These are phyloP conservation scores for Agrocybe praecox DNA, from an alignment of 768 basidiomycete genomes.

Conservation along the genomic window DNA sequence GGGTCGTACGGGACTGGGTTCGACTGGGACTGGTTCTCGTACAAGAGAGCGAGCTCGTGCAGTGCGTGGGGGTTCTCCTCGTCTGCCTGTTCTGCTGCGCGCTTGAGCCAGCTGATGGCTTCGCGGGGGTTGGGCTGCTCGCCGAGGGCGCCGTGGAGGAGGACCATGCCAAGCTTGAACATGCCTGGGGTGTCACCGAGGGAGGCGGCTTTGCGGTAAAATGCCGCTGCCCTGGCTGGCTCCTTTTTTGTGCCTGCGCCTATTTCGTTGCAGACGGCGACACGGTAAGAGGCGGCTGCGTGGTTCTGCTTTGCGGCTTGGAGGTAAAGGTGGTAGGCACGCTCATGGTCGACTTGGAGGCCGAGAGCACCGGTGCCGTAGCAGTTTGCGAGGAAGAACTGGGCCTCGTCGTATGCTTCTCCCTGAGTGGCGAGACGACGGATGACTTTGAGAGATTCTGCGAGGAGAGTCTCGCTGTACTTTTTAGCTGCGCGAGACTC, in stretches of 20 bases:
- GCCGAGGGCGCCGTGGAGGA: slow-evolving; percentile 81
- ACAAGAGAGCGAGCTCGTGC: slow-evolving; percentile 89
- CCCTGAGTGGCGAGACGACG: slow-evolving; percentile 92
- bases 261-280: slow-evolving; percentile 98
- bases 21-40: slow-evolving; percentile 67
- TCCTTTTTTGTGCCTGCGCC: slow-evolving; percentile 95
- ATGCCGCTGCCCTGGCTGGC: slow-evolving; percentile 85
- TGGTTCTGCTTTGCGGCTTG: slow-evolving; percentile 99
- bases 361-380: slow-evolving; percentile 95
- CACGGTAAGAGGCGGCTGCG: slow-evolving; percentile 91
- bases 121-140: slow-evolving; percentile 88
- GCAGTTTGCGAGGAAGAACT: slow-evolving; percentile 98
- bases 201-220: slow-evolving; percentile 96
- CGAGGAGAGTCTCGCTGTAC: slow-evolving; percentile 85
- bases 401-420: slow-evolving; percentile 92
- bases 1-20: slow-evolving; percentile 77
- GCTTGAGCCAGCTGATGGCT: slow-evolving; percentile 91
- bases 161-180: slow-evolving; percentile 99
- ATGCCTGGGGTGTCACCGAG: slow-evolving; percentile 97
- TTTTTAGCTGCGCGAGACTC: slow-evolving; percentile 87
- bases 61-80: slow-evolving; percentile 97
- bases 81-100: slow-evolving; percentile 96
- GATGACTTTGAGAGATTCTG: slow-evolving; percentile 90
- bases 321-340: slow-evolving; percentile 95
- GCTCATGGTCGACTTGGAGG: slow-evolving; percentile 96